phyloP scores from a whole-genome alignment of 1,139 yeast genomes.

The Candida tropicalis region DNA sequence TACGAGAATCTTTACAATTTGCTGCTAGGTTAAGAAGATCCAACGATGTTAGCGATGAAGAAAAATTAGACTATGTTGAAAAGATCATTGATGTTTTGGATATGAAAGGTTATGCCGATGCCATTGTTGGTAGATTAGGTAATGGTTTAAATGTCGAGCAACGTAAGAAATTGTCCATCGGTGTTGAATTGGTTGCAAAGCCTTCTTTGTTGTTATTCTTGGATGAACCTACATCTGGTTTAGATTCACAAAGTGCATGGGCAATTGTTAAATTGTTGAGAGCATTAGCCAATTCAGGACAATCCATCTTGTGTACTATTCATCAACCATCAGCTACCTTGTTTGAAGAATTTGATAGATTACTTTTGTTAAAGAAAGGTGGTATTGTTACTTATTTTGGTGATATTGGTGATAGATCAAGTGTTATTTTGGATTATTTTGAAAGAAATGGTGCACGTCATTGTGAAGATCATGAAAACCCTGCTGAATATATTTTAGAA shows the following conservation, averaged over 20 bases:
- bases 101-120: constrained; percentile 65
- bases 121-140: constrained; percentile 58
- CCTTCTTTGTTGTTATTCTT: constrained; percentile 79
- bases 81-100: constrained; percentile 57
- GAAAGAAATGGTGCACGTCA: constrained; percentile 67
- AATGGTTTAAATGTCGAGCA: constrained; percentile 68
- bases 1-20: constrained; percentile 61
- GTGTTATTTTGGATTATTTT: constrained; percentile 64
- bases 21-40: constrained; percentile 65
- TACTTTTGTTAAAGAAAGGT: constrained; percentile 70
- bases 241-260: constrained; percentile 94
- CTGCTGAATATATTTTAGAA: constrained; percentile 67
- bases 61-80: constrained; percentile 58
- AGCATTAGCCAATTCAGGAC: constrained; percentile 75
- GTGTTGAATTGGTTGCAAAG: constrained; percentile 87
- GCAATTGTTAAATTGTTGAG: constrained; percentile 76
- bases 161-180: constrained; percentile 66
- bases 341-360: constrained; percentile 76
- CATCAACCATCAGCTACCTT: constrained; percentile 83
- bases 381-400: constrained; percentile 84
- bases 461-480: constrained; percentile 57
- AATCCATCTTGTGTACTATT: constrained; percentile 80
- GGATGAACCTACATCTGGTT: constrained; percentile 93
- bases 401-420: constrained; percentile 68
- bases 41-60: constrained; percentile 30